Evolutionary conservation across 331 rosid genomes (phyloP).

Genomic region (Malus hybrid): DNA sequence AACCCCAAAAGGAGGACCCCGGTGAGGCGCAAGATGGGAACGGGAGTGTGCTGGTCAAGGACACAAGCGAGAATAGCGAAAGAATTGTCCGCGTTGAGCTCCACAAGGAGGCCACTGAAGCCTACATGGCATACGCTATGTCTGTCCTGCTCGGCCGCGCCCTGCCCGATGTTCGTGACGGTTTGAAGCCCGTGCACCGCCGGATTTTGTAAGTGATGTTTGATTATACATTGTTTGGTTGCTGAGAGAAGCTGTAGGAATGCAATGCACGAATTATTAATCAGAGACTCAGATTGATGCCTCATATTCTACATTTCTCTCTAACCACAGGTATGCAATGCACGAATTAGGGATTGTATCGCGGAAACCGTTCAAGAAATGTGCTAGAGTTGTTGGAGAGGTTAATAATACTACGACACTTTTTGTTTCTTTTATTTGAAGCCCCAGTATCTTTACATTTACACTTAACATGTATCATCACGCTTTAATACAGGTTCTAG

Average conservation of each 20-base stretch:
- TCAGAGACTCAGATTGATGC: not conserved
- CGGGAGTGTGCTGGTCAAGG: conserved; percentile 49
- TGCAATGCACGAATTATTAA: not conserved
- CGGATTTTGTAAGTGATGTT: conserved; percentile 67
- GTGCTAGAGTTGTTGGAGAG: conserved; percentile 99
- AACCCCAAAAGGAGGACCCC: conserved; percentile 5
- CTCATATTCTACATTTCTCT: not conserved
- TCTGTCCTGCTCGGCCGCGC: conserved; percentile 96
- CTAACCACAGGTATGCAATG: conserved; percentile 74
- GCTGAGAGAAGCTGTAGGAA: not conserved
- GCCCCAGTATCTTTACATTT: not conserved
- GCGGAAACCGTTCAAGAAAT: conserved; percentile 83
- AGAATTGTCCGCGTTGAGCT: conserved; percentile 51
- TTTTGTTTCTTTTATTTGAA: not conserved
- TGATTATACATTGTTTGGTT: not conserved
- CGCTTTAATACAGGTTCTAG: conserved; percentile 59
- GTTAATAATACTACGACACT: conserved; percentile 22
- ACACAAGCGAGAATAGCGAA: conserved; percentile 22
- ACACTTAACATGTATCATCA: not conserved
- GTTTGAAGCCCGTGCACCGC: conserved; percentile 92
- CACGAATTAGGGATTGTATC: conserved; percentile 93
- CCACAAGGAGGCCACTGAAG: conserved; percentile 83
- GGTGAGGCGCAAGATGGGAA: conserved; percentile 29
- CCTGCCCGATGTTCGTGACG: conserved; percentile 91
- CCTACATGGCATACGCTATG: conserved; percentile 90